A percentile compares a stretch with the other conserved stretches of the same genome.
phyloP scores from a whole-genome alignment of 345 rosid genomes.

The Crucihimalaya himalaica region DNA sequence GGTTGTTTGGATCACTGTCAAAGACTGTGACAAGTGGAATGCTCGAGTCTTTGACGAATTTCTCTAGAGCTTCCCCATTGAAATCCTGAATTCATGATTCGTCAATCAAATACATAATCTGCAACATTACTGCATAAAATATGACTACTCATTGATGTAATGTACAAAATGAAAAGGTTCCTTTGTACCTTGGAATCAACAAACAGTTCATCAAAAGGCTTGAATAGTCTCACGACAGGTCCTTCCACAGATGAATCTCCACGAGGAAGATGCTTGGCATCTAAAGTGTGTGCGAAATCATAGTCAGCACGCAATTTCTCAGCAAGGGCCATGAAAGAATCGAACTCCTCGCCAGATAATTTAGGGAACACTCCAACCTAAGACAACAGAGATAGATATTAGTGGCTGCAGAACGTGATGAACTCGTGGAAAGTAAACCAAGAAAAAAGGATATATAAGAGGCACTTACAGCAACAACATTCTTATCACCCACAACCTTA shows the following conservation, averaged over 20 bases:
- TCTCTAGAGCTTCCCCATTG: constrained; percentile 68
- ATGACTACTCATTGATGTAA: background rate
- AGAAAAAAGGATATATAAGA: background rate
- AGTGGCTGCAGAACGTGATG: background rate
- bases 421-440: background rate
- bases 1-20: constrained; percentile 71
- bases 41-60: constrained; percentile 78
- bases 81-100: constrained; percentile 60
- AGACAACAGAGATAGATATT: constrained; percentile 21
- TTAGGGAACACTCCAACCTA: constrained; percentile 94
- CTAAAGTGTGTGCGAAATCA: constrained; percentile 80
- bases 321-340: constrained; percentile 66
- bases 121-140: constrained; percentile 2
- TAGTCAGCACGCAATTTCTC: constrained; percentile 87
- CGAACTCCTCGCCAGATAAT: constrained; percentile 84
- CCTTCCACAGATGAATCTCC: constrained; percentile 87
- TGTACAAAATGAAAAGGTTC: background rate
- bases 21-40: constrained; percentile 71
- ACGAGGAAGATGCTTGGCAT: constrained; percentile 87
- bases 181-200: constrained; percentile 73
- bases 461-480: constrained; percentile 67
- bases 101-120: background rate
- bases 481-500: constrained; percentile 61
- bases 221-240: constrained; percentile 85
- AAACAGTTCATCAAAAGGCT: constrained; percentile 92